These are phyloP conservation scores for Cryptococcus amylolentus DNA, from an alignment of 1,284 basidiomycete species.

Conservation along the genomic window DNA sequence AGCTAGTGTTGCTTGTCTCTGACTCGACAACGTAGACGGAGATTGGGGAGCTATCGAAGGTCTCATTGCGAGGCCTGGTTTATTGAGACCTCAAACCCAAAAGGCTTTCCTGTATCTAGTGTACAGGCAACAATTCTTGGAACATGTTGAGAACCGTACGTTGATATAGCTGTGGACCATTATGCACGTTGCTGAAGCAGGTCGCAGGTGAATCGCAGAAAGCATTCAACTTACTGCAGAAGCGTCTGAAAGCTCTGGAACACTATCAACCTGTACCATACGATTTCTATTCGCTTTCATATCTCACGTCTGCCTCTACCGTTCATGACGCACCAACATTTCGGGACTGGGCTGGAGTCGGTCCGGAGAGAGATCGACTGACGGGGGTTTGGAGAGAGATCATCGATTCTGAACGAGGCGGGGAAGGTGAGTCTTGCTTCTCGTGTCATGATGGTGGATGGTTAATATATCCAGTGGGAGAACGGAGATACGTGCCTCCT, in stretches of 20 bases:
- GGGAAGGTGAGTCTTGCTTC: slow-evolving; percentile 8
- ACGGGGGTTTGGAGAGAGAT: slow-evolving; percentile 48
- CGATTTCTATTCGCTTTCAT: slow-evolving; percentile 54
- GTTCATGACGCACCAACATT: slow-evolving; percentile 54
- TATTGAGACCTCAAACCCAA: slow-evolving; percentile 49
- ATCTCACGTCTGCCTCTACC: slow-evolving; percentile 51
- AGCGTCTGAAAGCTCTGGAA: slow-evolving; percentile 53
- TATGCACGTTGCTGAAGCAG: background rate
- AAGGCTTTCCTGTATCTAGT: slow-evolving; percentile 52
- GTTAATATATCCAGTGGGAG: background rate
- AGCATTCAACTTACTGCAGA: slow-evolving; percentile 54
- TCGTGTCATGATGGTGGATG: background rate
- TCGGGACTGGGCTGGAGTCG: slow-evolving; percentile 52
- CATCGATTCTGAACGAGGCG: slow-evolving; percentile 25
- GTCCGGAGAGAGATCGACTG: slow-evolving; percentile 44
- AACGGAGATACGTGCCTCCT: slow-evolving; percentile 44
- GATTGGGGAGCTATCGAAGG: slow-evolving; percentile 52
- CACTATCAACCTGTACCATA: slow-evolving; percentile 54
- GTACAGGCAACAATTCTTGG: slow-evolving; percentile 49
- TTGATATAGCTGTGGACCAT: background rate
- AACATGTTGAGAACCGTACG: slow-evolving; percentile 53
- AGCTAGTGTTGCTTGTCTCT: background rate
- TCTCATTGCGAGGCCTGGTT: slow-evolving; percentile 43
- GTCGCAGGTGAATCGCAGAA: slow-evolving; percentile 45
- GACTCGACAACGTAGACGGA: slow-evolving; percentile 42